phyloP scores from a whole-genome alignment of 352 stramenopile genomes.

The Pythium angustatum region DNA sequence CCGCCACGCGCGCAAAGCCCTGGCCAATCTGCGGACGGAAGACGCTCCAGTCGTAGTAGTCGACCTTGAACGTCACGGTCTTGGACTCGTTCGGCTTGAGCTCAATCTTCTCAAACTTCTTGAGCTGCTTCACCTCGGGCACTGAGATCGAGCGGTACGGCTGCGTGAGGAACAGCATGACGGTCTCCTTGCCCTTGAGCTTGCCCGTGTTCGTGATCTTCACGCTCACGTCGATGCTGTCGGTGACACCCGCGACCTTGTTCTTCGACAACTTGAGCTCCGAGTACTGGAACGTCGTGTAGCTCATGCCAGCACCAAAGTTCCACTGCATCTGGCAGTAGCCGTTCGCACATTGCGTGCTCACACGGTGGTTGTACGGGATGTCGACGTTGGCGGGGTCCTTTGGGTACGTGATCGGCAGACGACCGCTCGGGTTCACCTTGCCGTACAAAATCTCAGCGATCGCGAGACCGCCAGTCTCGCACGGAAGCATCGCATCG shows the following conservation, averaged over 20 bases:
- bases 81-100: conserved; percentile 33
- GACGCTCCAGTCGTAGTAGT: conserved; percentile 51
- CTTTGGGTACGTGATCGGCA: conserved; percentile 85
- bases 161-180: conserved; percentile 42
- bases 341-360: conserved; percentile 29
- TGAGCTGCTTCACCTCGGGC: conserved; percentile 74
- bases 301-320: conserved; percentile 65
- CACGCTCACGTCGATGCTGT: conserved; percentile 22
- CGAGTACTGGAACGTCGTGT: conserved; percentile 58
- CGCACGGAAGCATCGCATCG: conserved; percentile 76
- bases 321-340: conserved; percentile 45
- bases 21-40: conserved; percentile 47
- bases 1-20: conserved; percentile 37
- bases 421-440: conserved; percentile 77
- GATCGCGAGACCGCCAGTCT: conserved; percentile 77
- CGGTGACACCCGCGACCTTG: conserved; percentile 24
- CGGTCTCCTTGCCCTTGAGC: conserved; percentile 43
- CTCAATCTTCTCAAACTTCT: conserved; percentile 69
- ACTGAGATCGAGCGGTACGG: conserved; percentile 34
- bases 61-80: conserved; percentile 49
- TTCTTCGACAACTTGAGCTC: conserved; percentile 35
- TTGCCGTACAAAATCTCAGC: conserved; percentile 80
- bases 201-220: conserved; percentile 35
- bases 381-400: conserved; percentile 63
- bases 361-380: conserved; percentile 78